Evolutionary conservation across 176 grass and related monocot species (phyloP), one percentile per base, ranked within the genome.

Genomic region (Carex littledalei): DNA sequence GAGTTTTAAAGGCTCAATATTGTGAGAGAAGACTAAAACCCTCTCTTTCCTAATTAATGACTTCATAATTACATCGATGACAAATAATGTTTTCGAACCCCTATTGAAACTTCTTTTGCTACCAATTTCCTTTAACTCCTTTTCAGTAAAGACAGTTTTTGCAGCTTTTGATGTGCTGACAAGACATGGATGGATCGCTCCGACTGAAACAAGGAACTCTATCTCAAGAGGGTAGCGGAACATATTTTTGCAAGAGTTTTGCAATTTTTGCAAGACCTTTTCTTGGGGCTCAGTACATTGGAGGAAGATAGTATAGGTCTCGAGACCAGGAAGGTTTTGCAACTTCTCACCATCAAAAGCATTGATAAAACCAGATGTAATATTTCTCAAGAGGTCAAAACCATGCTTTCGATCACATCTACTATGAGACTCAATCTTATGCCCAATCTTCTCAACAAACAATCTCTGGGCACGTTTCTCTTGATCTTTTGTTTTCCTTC

Each of bases 11-110:
- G 91, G 95, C 1, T 87, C 80, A 37, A 94, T 71, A 49, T 98
- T 98, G 86, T 98, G 95, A 80, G 91, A 98, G 78, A 98, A 98
- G 81, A 98, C 86, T 87, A 98, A 89, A 50, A 98, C 92, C 73
- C 71, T 87, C 85, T 98, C 95, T 35, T 93, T 91, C 79, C 54
- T 90, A 31, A 91, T 84, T 2, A 90, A 78, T 3, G 92, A 93
- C 71, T 98, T 94, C 81, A 83, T 87, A 56, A 94, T 83, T 32
- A 94, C 89, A 89, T 97, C 92, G 20, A 97, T 91, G 3, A 97
- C 90, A 82, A 97, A 97, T 65, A 87, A 90, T 20, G 87, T 81
- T 86, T 97, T 97, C 13, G 89, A 93, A 80, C 95, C 95, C 66
- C 41, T 83, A 0, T 67, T 82, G 15, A 89, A 70, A 72, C 52